Percentiles rank a stretch among this genome's conserved stretches.
Conservation (phyloP, 2,329 filamentous ascomycete species). For the Madurella fahalii region DNA sequence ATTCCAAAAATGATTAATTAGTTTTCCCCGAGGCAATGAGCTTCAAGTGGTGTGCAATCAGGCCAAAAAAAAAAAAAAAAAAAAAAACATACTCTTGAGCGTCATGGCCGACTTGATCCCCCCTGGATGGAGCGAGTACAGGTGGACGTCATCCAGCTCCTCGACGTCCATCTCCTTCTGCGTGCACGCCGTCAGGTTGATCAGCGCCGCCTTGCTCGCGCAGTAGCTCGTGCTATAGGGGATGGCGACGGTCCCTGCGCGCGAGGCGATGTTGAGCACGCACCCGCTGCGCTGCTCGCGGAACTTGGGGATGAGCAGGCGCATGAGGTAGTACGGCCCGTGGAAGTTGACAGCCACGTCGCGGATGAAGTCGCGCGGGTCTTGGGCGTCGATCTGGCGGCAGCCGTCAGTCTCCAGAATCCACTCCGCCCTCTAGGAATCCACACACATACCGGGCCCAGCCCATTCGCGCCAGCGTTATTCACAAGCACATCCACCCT, state of each 20-base stretch:
- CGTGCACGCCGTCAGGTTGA: slow-evolving; percentile 30
- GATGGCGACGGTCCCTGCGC: slow-evolving; percentile 29
- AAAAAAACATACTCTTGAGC: slow-evolving; percentile 23
- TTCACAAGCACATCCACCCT: slow-evolving; percentile 29
- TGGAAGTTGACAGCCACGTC: slow-evolving; percentile 31
- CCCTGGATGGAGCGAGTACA: slow-evolving; percentile 32
- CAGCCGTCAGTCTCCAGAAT: too few relatives aligned
- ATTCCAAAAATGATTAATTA: slow-evolving; percentile 1
- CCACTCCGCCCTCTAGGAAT: too few relatives aligned
- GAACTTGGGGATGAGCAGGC: slow-evolving; percentile 28
- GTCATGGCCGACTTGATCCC: slow-evolving; percentile 32
- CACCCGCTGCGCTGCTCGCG: slow-evolving; percentile 27
- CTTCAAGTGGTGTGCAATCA: too few relatives aligned
- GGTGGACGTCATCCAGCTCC: slow-evolving; percentile 26
- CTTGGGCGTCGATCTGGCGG: slow-evolving; percentile 25
- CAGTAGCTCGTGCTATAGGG: slow-evolving; percentile 33
- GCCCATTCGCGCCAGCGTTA: slow-evolving; percentile 30
- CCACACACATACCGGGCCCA: slow-evolving; percentile 24
- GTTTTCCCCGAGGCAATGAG: background rate
- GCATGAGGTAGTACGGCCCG: slow-evolving; percentile 31
- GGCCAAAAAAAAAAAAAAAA: too few relatives aligned
- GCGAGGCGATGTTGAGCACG: slow-evolving; percentile 31
- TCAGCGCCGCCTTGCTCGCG: slow-evolving; percentile 32
- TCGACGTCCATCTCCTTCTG: slow-evolving; percentile 31
- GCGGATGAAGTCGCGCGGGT: slow-evolving; percentile 27